These are phyloP conservation scores for Solanum neorickii DNA, from an alignment of 257 asterid species.

Conservation along the genomic window DNA sequence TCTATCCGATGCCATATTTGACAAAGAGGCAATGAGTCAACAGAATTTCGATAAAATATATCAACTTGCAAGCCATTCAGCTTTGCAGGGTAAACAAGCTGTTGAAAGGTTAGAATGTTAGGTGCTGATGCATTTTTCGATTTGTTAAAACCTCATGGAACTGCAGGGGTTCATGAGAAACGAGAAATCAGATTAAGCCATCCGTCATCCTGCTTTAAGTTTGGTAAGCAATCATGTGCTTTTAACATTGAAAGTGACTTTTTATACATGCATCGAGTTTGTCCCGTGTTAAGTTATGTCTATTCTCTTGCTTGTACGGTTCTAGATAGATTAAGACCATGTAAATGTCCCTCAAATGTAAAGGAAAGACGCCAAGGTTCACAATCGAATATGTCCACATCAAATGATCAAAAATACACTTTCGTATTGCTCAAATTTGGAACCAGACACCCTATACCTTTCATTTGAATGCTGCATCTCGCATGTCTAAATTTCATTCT, in stretches of 20 bases:
- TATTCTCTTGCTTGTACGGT: not conserved
- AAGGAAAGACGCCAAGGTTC: not conserved
- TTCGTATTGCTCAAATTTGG: not conserved
- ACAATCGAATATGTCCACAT: not conserved
- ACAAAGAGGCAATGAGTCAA: constrained; percentile 39
- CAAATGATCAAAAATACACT: not conserved
- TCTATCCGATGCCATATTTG: constrained; percentile 81
- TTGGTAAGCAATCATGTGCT: not conserved
- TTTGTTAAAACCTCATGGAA: not conserved
- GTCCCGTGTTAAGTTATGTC: not conserved
- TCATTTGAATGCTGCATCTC: not conserved
- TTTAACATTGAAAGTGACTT: not conserved
- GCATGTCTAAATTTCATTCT: not conserved
- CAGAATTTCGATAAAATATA: constrained; percentile 24
- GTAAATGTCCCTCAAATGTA: not conserved
- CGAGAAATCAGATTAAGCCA: not conserved
- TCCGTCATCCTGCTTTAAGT: not conserved
- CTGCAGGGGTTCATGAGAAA: not conserved
- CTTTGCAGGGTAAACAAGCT: constrained; percentile 36
- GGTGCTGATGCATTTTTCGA: not conserved
- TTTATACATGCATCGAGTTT: not conserved
- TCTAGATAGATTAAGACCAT: not conserved
- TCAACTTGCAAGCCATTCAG: constrained; percentile 44
- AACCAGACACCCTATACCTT: not conserved
- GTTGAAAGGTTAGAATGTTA: constrained; percentile 23